Conservation (phyloP, 345 rosid genomes). For the Dipteronia sinensis region DNA sequence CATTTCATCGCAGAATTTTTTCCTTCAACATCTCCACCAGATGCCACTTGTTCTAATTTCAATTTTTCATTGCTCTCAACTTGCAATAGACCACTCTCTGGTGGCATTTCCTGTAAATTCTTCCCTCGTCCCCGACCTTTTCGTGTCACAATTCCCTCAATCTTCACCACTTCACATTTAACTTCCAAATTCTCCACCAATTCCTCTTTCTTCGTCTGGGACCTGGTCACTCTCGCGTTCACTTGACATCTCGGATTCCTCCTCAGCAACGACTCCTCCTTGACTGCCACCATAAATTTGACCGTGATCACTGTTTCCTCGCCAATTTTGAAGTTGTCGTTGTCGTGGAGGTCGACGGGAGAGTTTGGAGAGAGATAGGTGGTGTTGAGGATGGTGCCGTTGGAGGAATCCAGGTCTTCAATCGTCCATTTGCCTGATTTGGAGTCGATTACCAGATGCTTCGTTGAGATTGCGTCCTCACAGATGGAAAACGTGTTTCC, state of each 20-base stretch:
- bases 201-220: neutral
- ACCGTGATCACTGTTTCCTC: slow-evolving; percentile 61
- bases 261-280: slow-evolving; percentile 30
- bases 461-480: too few species aligned
- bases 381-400: slow-evolving; percentile 39
- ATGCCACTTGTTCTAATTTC: neutral
- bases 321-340: slow-evolving; percentile 73
- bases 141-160: neutral
- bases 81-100: neutral
- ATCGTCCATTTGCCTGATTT: too few species aligned
- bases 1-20: slow-evolving; percentile 1
- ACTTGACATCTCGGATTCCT: slow-evolving; percentile 36
- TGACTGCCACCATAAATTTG: slow-evolving; percentile 21
- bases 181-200: neutral
- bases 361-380: slow-evolving; percentile 36
- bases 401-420: too few species aligned
- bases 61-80: neutral
- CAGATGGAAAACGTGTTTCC: too few species aligned
- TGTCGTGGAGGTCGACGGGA: slow-evolving; percentile 49
- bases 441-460: too few species aligned
- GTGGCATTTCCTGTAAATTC: neutral
- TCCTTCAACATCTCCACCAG: neutral
- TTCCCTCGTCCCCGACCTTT: neutral
- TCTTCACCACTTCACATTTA: neutral
- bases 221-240: slow-evolving; percentile 8